Evolutionary conservation across 371 early-diverging fungal genomes (phyloP).

Genomic region (Capillidium rhysosporum): DNA sequence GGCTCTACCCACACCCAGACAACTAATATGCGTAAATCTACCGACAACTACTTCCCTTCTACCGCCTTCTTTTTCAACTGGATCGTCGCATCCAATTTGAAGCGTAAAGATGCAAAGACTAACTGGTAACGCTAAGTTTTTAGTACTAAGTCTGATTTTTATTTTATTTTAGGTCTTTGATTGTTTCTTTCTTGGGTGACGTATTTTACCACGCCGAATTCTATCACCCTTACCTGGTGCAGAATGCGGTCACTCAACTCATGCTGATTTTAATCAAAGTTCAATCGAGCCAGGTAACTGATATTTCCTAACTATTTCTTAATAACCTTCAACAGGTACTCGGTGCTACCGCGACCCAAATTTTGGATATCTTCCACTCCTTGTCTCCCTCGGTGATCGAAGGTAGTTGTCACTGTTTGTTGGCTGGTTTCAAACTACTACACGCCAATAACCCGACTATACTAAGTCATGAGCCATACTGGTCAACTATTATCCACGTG

Average conservation of each 20-base stretch:
- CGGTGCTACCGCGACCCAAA: background rate
- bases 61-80: slow-evolving; percentile 2
- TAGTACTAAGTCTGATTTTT: no score
- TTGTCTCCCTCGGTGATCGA: slow-evolving; percentile 2
- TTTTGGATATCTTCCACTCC: background rate
- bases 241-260: background rate
- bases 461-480: background rate
- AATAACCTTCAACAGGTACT: background rate
- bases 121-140: background rate
- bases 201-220: slow-evolving; percentile 4
- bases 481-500: slow-evolving; percentile 1
- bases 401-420: background rate
- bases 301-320: background rate
- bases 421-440: slow-evolving; percentile 3
- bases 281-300: background rate
- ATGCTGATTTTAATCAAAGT: background rate
- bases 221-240: slow-evolving; percentile 3
- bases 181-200: slow-evolving; percentile 4
- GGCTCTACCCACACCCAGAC: no score
- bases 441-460: background rate
- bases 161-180: no score
- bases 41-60: background rate
- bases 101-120: background rate
- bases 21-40: background rate
- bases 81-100: background rate